phyloP scores from a whole-genome alignment of 306 rosid species.

The Castanopsis chinensis region DNA sequence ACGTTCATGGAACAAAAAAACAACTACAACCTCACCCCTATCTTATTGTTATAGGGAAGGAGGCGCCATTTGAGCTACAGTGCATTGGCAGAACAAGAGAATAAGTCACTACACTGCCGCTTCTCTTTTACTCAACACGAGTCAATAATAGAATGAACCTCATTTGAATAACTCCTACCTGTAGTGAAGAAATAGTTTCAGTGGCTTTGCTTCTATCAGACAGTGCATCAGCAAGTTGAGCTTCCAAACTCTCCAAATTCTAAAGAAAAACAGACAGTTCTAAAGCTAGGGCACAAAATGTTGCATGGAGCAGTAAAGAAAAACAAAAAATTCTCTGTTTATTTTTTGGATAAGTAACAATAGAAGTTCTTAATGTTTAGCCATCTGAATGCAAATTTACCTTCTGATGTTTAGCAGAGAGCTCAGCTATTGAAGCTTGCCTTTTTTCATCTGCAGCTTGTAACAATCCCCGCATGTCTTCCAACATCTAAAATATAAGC shows the following conservation, averaged over 20 bases:
- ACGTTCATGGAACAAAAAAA: neutral
- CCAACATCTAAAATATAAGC: too few species aligned
- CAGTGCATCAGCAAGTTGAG: conserved; percentile 87
- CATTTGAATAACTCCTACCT: conserved; percentile 50
- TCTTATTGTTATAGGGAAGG: neutral
- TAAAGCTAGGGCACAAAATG: conserved; percentile 15
- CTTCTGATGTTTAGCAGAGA: too few species aligned
- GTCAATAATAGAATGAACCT: neutral
- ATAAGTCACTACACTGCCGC: neutral
- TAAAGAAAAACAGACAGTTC: conserved; percentile 36
- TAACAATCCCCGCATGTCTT: too few species aligned
- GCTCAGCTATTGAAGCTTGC: too few species aligned
- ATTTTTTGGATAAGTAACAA: too few species aligned
- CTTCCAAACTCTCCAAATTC: conserved; percentile 89
- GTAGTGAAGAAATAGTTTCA: conserved; percentile 83
- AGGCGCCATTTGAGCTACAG: neutral
- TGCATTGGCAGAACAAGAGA: too few species aligned
- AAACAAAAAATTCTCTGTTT: neutral
- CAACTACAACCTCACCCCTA: neutral
- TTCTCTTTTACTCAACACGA: neutral
- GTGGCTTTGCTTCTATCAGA: conserved; percentile 86
- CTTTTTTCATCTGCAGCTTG: too few species aligned
- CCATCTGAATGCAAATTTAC: too few species aligned
- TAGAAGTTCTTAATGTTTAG: too few species aligned
- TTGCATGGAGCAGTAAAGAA: conserved; percentile 5